phyloP scores from a whole-genome alignment of 805 yeast species.

The Candida sakaeoensis region DNA sequence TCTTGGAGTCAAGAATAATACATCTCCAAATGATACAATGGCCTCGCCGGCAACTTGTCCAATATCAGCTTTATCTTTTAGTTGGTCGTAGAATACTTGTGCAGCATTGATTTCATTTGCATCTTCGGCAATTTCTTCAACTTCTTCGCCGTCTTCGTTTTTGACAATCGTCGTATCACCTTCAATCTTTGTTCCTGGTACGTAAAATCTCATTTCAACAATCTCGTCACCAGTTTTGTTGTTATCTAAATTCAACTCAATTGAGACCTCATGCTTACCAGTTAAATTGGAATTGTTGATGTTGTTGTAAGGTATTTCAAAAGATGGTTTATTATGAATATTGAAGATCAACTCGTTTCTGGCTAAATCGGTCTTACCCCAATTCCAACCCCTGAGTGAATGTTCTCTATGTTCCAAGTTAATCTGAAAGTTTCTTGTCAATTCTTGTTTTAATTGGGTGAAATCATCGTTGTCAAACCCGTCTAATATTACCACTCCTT shows the following conservation, averaged over 20 bases:
- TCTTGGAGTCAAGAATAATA: slow-evolving; percentile 92
- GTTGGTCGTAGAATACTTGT: slow-evolving; percentile 79
- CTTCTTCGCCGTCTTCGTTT: slow-evolving; percentile 30
- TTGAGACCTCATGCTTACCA: slow-evolving; percentile 89
- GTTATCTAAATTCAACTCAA: slow-evolving; percentile 69
- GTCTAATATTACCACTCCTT: slow-evolving; percentile 82
- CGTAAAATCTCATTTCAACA: slow-evolving; percentile 88
- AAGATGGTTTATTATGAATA: slow-evolving; percentile 82
- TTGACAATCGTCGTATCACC: slow-evolving; percentile 33
- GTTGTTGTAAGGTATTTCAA: slow-evolving; percentile 81
- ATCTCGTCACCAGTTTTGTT: slow-evolving; percentile 88
- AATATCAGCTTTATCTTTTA: slow-evolving; percentile 89
- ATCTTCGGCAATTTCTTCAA: slow-evolving; percentile 34
- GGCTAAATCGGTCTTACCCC: slow-evolving; percentile 94
- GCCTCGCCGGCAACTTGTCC: slow-evolving; percentile 95
- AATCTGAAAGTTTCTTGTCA: slow-evolving; percentile 70
- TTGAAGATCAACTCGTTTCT: slow-evolving; percentile 86
- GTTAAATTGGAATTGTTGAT: slow-evolving; percentile 85
- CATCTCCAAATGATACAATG: slow-evolving; percentile 86
- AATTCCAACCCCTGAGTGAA: slow-evolving; percentile 96
- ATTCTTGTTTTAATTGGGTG: slow-evolving; percentile 73
- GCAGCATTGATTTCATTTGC: slow-evolving; percentile 65
- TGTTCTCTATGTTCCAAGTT: slow-evolving; percentile 84
- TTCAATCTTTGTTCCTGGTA: slow-evolving; percentile 79
- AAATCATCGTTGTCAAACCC: slow-evolving; percentile 89